Conservation (phyloP, 2,329 filamentous ascomycete genomes). For the Fusarium longipes region DNA sequence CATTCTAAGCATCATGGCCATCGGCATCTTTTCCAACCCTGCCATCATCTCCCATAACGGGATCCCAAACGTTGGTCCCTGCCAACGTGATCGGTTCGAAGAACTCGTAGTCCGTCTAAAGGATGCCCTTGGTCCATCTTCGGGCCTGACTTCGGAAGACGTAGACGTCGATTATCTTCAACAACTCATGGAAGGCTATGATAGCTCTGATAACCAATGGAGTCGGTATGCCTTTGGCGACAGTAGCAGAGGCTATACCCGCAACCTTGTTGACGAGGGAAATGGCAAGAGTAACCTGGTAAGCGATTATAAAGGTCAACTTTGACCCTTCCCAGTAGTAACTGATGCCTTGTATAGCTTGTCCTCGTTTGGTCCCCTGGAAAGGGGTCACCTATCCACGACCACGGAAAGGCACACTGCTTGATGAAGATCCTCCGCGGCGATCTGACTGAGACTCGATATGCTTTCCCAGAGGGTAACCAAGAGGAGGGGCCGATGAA, state of each 20-base stretch:
- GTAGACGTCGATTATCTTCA: constrained; percentile 80
- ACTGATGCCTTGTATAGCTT: constrained; percentile 64
- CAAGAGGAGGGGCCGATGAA: constrained; percentile 66
- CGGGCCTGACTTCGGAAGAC: constrained; percentile 83
- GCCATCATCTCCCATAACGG: constrained; percentile 31
- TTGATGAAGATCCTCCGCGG: constrained; percentile 91
- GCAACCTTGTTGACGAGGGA: constrained; percentile 89
- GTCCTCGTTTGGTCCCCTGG: constrained; percentile 91
- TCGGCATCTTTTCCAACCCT: constrained; percentile 49
- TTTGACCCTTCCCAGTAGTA: constrained; percentile 7
- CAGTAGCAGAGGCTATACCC: constrained; percentile 76
- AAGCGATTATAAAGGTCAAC: constrained; percentile 45
- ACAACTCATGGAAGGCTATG: constrained; percentile 78
- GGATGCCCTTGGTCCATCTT: constrained; percentile 79
- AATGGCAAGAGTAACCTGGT: constrained; percentile 83
- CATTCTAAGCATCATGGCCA: constrained; percentile 49
- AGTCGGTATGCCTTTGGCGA: constrained; percentile 79
- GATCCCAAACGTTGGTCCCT: constrained; percentile 40
- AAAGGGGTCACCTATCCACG: constrained; percentile 86
- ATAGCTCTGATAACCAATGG: constrained; percentile 78
- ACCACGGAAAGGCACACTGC: constrained; percentile 90
- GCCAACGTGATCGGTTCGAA: constrained; percentile 67
- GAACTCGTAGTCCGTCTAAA: constrained; percentile 79
- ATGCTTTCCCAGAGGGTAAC: constrained; percentile 71
- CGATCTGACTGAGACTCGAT: constrained; percentile 82